Evolutionary conservation across 2,329 filamentous ascomycete genomes (phyloP), one percentile per base, ranked within the genome.

Genomic region (Amesomyces nigricolor): DNA sequence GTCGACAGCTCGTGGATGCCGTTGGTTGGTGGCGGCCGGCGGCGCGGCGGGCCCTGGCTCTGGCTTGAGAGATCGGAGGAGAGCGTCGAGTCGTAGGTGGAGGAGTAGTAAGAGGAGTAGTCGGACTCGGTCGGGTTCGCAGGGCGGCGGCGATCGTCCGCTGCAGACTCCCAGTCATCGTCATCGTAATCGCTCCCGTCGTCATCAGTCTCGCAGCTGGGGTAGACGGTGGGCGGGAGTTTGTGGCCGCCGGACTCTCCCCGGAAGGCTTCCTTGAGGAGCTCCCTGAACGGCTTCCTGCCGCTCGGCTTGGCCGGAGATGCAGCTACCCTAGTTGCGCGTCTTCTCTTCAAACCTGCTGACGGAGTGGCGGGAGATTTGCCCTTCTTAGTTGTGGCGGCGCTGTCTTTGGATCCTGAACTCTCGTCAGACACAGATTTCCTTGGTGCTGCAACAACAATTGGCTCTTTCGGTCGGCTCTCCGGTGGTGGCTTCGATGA

Each of bases 191-290:
- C 61, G 42, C 57, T 58, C 29, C 61, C 60, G 13, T 70, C 67
- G 7, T 60, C 57, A 10, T 66, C 64, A 3, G 63, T 57, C 47
- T 67, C 64, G 35, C 71, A 75, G 50, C 75, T 78, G 38, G 77
- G 73, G 57, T 81, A 81, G 26, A 73, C 71, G 57, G 72, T 72
- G 1, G 76, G 73, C 13, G 73, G 72, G 5, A 75, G 69, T 17
- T 71, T 70, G 56, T 77, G 72, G 9, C 73, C 73, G 3, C 68
- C 74, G 2, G 82, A 85, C 65, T 86, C 81, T 30, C 83, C 83
- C 39, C 77, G 77, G 63, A 86, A 86, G 3, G 82, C 83, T 58
- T 83, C 81, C 52, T 79, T 80, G 8, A 86, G 68, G 45, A 77
- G 76, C 40, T 83, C 82, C 19, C 82, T 75, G 52, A 86, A 73